Base-by-base conservation (phyloP, 169 alveolate species). In the Sarcocystis neurona region DNA sequence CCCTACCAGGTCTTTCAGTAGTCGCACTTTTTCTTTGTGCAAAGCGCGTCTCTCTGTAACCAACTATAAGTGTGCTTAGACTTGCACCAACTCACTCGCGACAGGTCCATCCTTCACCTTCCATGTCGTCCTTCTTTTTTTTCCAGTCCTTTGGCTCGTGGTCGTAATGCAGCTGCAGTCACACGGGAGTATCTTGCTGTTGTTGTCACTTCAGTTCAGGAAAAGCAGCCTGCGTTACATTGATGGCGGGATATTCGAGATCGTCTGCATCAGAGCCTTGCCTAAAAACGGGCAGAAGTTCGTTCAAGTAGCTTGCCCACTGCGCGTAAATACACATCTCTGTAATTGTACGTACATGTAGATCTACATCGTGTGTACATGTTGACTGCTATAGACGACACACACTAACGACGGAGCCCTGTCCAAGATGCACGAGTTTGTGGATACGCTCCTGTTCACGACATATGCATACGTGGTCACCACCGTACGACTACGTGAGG, bases 71-170 rank as follows among this genome's bases (percentile, higher is more conserved):
- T n/a, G n/a, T n/a, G n/a, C n/a, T n/a, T n/a, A n/a, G n/a, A n/a
- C n/a, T n/a, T 2, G 75, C 75, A 30, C 10, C 2, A 23, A 20
- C 15, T 63, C 4, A 8, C 43, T 32, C 18, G 43, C 23, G 18
- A 63, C 27, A 15, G 15, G 34, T 23, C 12, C 41, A 58, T 20
- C 1, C n/a, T 44, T 30, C 10, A 88, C 92, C 60, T 32, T 46
- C 32, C 10, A 79, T 37, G 37, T 88, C 80, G 2, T 41, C 78
- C 37, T 44, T 70, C 37, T 88, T 77, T 30, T 68, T n/a, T 43
- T 50, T 23, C 92, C 92, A 88, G 75, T 88, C 92, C 41, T 88
- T 88, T 41, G 92, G 92, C 66, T 88, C 92, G 87, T n/a, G 77
- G 88, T 88, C 66, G 75, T 44, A 88, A 27, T 88, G 92, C 44